phyloP scores from a whole-genome alignment of 73 alveolate species.

The Uronychia setigera region DNA sequence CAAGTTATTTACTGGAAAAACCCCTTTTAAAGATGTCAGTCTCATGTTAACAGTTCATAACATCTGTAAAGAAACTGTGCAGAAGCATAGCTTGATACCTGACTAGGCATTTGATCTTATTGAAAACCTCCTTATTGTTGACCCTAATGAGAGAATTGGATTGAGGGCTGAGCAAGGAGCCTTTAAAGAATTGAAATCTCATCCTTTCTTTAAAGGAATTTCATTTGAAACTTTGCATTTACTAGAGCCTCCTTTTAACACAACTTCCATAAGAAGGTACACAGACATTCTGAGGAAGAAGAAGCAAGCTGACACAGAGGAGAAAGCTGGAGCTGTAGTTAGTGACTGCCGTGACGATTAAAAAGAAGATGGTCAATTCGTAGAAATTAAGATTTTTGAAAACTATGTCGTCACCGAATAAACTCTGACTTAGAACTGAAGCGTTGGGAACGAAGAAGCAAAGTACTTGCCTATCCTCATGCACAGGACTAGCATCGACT shows the following conservation, averaged over 20 bases:
- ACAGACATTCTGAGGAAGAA: not conserved
- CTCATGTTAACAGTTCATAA: slow-evolving; percentile 77
- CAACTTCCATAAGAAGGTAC: not conserved
- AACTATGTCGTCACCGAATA: too few relatives aligned
- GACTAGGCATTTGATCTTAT: slow-evolving; percentile 81
- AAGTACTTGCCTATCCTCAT: too few relatives aligned
- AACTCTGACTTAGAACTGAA: too few relatives aligned
- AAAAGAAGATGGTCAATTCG: not conserved
- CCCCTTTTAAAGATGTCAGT: slow-evolving; percentile 85
- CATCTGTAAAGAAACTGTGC: slow-evolving; percentile 19
- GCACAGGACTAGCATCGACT: too few relatives aligned
- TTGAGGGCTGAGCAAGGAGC: not conserved
- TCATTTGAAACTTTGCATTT: not conserved
- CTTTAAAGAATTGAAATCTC: not conserved
- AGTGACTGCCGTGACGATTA: not conserved
- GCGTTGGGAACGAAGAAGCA: too few relatives aligned
- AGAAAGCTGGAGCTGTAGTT: not conserved
- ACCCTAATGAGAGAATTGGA: slow-evolving; percentile 74
- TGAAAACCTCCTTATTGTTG: slow-evolving; percentile 37
- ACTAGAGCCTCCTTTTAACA: not conserved
- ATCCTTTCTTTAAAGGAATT: slow-evolving; percentile 18
- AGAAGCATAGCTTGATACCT: slow-evolving; percentile 23
- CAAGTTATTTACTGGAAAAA: slow-evolving; percentile 84
- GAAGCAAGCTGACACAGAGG: not conserved
- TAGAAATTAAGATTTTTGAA: not conserved